These are phyloP conservation scores for Dendrobium nobile DNA, from an alignment of 106 monocot genomes.

Conservation along the genomic window DNA sequence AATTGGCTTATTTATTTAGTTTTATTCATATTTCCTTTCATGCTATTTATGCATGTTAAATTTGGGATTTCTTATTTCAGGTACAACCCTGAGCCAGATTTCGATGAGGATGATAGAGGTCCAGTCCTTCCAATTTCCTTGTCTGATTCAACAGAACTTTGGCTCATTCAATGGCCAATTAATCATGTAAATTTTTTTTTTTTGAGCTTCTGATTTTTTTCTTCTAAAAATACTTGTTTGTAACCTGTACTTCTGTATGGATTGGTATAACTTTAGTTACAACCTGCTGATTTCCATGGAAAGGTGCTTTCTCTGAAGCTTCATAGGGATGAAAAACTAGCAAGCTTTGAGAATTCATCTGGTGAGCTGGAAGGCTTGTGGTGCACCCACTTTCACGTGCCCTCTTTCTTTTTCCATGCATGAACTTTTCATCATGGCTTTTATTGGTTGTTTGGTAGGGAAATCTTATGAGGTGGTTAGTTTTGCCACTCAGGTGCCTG, in stretches of 20 bases:
- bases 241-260: background rate
- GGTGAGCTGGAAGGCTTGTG: conserved; percentile 20
- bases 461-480: conserved; percentile 74
- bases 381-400: background rate
- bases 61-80: conserved; percentile 12
- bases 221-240: background rate
- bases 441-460: conserved; percentile 31
- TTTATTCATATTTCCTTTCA: background rate
- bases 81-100: conserved; percentile 26
- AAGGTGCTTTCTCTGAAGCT: conserved; percentile 45
- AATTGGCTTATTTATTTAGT: conserved; percentile 1
- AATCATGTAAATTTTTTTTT: conserved; percentile 21
- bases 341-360: conserved; percentile 41
- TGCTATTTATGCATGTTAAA: background rate
- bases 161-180: conserved; percentile 65
- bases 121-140: conserved; percentile 31
- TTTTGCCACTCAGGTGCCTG: conserved; percentile 40
- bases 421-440: background rate
- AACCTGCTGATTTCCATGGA: conserved; percentile 44
- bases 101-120: conserved; percentile 27
- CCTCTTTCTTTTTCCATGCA: background rate
- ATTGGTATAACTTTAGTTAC: conserved; percentile 21
- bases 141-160: conserved; percentile 52
- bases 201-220: conserved; percentile 1
- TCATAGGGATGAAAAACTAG: conserved; percentile 31